Conservation (phyloP, 2,329 filamentous ascomycete genomes). For the Xylaria sp. region DNA sequence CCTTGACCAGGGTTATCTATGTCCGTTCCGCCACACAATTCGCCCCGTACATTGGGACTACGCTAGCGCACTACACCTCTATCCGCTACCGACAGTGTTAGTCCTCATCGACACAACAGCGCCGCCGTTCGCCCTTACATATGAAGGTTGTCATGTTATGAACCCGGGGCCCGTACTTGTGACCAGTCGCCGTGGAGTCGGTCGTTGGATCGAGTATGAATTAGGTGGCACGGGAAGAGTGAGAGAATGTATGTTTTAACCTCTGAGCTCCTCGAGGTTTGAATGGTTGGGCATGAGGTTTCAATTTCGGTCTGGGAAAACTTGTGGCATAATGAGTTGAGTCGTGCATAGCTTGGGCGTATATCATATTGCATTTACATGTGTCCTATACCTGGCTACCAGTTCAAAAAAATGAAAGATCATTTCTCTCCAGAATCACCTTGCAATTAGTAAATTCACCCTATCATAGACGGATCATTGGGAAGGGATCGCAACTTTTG, state of each 20-base stretch:
- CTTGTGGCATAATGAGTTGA: slow-evolving; percentile 20
- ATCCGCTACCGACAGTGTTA: slow-evolving; percentile 86
- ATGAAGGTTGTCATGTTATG: slow-evolving; percentile 95
- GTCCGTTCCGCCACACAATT: slow-evolving; percentile 82
- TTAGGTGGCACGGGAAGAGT: slow-evolving; percentile 70
- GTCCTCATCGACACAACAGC: slow-evolving; percentile 85
- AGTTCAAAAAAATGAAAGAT: background rate
- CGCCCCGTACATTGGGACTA: slow-evolving; percentile 94
- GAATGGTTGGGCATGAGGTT: slow-evolving; percentile 3
- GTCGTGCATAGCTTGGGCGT: slow-evolving; percentile 13
- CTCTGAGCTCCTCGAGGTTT: background rate
- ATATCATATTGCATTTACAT: slow-evolving; percentile 13
- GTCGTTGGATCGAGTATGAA: slow-evolving; percentile 90
- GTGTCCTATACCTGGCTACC: background rate
- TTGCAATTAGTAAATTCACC: background rate
- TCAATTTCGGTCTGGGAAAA: background rate
- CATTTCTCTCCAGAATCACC: background rate
- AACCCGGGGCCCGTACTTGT: slow-evolving; percentile 86
- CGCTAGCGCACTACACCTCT: slow-evolving; percentile 78
- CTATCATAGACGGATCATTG: background rate
- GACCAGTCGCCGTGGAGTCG: slow-evolving; percentile 72
- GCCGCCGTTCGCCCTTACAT: slow-evolving; percentile 85
- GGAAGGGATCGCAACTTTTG: background rate
- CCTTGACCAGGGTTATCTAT: slow-evolving; percentile 88
- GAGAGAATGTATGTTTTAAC: slow-evolving; percentile 69